Evolutionary conservation across 192 early-diverging fungal genomes (phyloP).

Genomic region (Podila clonocystis): DNA sequence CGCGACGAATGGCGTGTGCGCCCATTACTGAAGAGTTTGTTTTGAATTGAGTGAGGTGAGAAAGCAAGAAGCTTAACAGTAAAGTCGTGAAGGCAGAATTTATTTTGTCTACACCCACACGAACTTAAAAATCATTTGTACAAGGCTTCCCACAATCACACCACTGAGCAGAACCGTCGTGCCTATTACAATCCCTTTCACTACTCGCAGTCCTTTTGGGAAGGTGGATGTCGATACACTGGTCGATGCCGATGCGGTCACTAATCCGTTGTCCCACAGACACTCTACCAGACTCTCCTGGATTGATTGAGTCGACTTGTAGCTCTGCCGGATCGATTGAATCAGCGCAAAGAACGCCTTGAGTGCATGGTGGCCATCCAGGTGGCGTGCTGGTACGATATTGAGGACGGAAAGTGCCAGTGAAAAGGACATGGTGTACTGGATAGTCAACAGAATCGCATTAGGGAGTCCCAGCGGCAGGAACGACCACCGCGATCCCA

Average conservation of each 20-base stretch:
- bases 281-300: constrained; percentile 22
- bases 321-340: constrained; percentile 22
- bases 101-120: constrained; percentile 11
- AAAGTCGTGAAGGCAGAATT: not conserved
- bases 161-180: constrained; percentile 36
- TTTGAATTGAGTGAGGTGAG: not conserved
- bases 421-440: constrained; percentile 75
- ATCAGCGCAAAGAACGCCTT: constrained; percentile 51
- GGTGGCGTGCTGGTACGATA: constrained; percentile 74
- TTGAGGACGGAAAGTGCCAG: constrained; percentile 74
- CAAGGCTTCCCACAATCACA: constrained; percentile 38
- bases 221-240: constrained; percentile 21
- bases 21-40: not conserved
- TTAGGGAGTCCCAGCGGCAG: constrained; percentile 68
- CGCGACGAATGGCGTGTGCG: too few relatives aligned
- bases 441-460: constrained; percentile 40
- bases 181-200: constrained; percentile 34
- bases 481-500: constrained; percentile 61
- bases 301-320: constrained; percentile 30
- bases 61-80: not conserved
- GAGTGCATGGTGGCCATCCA: constrained; percentile 80
- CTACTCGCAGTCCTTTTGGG: constrained; percentile 20
- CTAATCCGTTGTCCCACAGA: constrained; percentile 22
- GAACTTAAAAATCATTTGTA: constrained; percentile 23
- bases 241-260: not conserved